Conservation (phyloP, 495 filamentous ascomycete species). For the Tuber calosporum region DNA sequence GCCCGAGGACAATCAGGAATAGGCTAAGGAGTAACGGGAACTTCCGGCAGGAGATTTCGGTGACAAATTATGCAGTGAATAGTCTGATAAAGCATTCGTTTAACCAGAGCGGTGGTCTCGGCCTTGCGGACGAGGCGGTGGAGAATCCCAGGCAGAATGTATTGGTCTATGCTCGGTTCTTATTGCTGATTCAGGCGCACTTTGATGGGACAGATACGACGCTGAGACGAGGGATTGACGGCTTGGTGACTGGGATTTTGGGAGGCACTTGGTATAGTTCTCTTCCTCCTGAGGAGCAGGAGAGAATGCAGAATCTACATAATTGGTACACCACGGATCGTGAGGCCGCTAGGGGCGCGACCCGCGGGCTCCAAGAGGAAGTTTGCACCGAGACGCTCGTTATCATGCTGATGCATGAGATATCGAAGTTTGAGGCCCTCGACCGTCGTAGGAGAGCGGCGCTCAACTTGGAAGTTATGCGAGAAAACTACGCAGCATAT, state of each 20-base stretch:
- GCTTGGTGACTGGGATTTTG: not conserved
- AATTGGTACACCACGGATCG: not conserved
- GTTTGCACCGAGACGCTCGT: conserved; percentile 28
- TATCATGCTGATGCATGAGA: conserved; percentile 31
- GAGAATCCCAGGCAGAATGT: not conserved
- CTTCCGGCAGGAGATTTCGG: not conserved
- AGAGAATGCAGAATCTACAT: not conserved
- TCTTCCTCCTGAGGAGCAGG: not conserved
- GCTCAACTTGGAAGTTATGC: conserved; percentile 20
- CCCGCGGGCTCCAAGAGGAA: conserved; percentile 13
- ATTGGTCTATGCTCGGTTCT: not conserved
- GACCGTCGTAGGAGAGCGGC: conserved; percentile 23
- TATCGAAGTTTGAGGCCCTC: conserved; percentile 25
- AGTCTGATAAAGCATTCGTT: not conserved
- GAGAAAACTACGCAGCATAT: conserved; percentile 10
- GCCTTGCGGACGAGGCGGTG: not conserved
- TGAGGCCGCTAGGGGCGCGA: not conserved
- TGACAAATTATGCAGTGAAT: not conserved
- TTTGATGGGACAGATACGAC: not conserved
- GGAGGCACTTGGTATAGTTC: not conserved
- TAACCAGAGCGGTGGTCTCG: not conserved
- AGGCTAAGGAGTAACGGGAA: not conserved
- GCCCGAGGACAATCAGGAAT: not conserved
- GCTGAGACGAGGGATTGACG: not conserved
- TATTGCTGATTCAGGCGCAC: not conserved